These are phyloP conservation scores for Strigomonas galati DNA, from an alignment of 208 protist genomes.

Conservation along the genomic window DNA sequence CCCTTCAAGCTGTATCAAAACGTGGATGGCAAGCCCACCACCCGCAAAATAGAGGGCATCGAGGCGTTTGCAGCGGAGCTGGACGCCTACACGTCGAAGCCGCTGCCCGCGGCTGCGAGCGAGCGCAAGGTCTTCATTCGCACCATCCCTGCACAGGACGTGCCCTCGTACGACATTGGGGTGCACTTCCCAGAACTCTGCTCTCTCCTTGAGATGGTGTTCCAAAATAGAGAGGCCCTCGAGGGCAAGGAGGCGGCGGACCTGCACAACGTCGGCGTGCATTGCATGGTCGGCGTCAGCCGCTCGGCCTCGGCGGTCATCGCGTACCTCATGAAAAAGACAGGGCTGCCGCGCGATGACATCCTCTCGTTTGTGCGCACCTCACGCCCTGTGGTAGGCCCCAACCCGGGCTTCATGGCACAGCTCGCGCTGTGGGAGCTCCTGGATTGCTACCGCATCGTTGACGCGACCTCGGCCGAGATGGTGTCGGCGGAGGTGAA, in stretches of 20 bases:
- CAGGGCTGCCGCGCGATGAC: constrained; percentile 37
- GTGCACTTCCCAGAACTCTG: constrained; percentile 60
- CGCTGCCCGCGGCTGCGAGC: constrained; percentile 15
- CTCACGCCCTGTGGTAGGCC: constrained; percentile 53
- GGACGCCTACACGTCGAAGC: constrained; percentile 32
- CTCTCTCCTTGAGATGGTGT: constrained; percentile 61
- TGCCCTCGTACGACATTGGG: constrained; percentile 67
- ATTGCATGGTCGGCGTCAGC: constrained; percentile 89
- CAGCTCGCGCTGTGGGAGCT: constrained; percentile 63
- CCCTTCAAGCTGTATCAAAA: constrained; percentile 61
- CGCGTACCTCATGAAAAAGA: constrained; percentile 86
- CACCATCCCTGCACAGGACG: constrained; percentile 63
- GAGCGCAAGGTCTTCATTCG: constrained; percentile 59
- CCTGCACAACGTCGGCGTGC: constrained; percentile 49
- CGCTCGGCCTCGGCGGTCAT: constrained; percentile 73
- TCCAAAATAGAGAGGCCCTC: constrained; percentile 23
- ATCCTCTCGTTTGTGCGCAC: constrained; percentile 56
- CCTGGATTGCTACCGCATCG: constrained; percentile 40
- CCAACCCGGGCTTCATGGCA: constrained; percentile 73
- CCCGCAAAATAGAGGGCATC: constrained; percentile 31
- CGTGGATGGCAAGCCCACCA: background rate
- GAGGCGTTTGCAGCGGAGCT: constrained; percentile 44
- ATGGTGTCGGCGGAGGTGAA: constrained; percentile 47
- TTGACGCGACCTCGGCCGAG: constrained; percentile 48
- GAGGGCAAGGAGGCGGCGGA: background rate